Evolutionary conservation across 164 flowering plant species (phyloP).

Genomic region (Vitis rupestris): DNA sequence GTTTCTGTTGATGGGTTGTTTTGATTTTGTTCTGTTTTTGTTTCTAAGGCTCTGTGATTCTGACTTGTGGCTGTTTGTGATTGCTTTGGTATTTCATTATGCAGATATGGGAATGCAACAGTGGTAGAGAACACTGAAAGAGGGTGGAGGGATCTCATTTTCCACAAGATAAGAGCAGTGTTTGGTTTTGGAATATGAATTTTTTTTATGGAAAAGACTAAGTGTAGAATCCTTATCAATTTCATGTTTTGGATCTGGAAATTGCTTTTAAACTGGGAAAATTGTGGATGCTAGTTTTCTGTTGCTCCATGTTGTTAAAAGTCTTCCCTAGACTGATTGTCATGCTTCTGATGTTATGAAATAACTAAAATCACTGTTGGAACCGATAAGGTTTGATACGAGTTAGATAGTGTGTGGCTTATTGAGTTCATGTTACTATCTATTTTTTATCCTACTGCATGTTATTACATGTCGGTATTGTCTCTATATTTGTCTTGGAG

Average conservation of each 20-base stretch:
- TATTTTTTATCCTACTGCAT: too few species aligned
- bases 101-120: slow-evolving; percentile 88
- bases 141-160: slow-evolving; percentile 90
- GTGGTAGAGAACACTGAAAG: slow-evolving; percentile 93
- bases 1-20: slow-evolving; percentile 11
- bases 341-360: neutral
- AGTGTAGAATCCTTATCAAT: slow-evolving; percentile 13
- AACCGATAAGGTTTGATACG: neutral
- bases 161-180: slow-evolving; percentile 75
- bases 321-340: neutral
- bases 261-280: neutral
- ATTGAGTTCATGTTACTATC: neutral
- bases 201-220: neutral
- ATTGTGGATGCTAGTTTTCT: neutral
- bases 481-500: too few species aligned
- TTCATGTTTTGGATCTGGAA: neutral
- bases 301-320: too few species aligned
- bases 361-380: neutral
- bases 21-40: neutral
- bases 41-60: neutral
- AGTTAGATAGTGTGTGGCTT: neutral
- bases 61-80: neutral
- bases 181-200: slow-evolving; percentile 84
- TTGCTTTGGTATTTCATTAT: slow-evolving; percentile 6
- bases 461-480: too few species aligned